Evolutionary conservation across 495 filamentous ascomycete genomes (phyloP), one percentile per base, ranked within the genome.

Genomic region (Diplogelasinospora grovesii): DNA sequence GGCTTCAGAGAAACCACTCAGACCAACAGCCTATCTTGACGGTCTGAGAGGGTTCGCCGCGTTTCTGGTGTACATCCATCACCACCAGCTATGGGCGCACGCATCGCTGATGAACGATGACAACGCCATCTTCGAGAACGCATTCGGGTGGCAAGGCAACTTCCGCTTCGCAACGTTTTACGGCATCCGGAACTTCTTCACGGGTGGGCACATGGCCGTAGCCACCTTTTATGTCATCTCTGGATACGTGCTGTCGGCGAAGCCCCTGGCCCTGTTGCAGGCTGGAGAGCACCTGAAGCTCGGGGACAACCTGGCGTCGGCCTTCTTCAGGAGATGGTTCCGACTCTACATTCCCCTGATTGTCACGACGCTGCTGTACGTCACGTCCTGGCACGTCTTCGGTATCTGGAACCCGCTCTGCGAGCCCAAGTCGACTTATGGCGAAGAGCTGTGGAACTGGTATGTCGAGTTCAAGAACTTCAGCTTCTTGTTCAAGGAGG

Each of bases 391-490:
- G 63, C 69, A 78, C 39, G 21, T 66, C 2, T 70, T 79, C 41
- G 62, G 66, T 9, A 54, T 69, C 43, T 63, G 53, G 52, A 63
- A 63, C 22, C 50, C 48, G 13, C 37, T 38, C 26, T 58, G 54
- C n/a, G 45, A 61, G 10, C 48, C 58, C 29, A 57, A 67, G 69
- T 53, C 67, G 67, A 71, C 45, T 20, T 72, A 68, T 43, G 18
- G 46, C 11, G 59, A 58, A 10, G 73, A 77, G 50, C 22, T 75
- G 3, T 71, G 61, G 65, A 62, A 61, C n/a, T 78, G 73, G 70
- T 78, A 78, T 45, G 36, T 40, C 24, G 73, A 79, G 46, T 57
- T 78, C 54, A 79, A 78, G 54, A 73, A 75, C 52, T 78, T 75
- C 57, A 75, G 59, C 56, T 80, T 76, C 56, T 40, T 77, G 24